Base-by-base conservation (phyloP, 176 grass and related monocot genomes). In the Oryza rufipogon region DNA sequence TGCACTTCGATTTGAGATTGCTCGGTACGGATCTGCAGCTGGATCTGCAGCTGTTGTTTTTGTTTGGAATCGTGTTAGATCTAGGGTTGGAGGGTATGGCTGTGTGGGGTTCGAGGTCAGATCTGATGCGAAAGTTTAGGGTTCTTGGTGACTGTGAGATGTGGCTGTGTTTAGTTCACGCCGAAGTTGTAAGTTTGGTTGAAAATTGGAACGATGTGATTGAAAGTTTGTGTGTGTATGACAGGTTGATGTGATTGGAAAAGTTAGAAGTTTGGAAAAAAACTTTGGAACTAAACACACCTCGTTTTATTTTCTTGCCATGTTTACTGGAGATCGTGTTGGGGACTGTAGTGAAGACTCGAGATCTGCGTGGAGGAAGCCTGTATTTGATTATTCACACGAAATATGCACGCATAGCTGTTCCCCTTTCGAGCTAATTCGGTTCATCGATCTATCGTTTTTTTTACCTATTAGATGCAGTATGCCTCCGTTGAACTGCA, bases 51-150 rank as follows among this genome's bases (percentile, higher is more conserved):
- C 71, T 0, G 1, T 39, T 12, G 25, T 6, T 0, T 45, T 32
- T 32, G 30, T 32, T 32, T 32, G 30, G n/a, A 34, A 44, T 78
- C 74, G 64, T 0, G 36, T 25, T 45, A 69, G 83, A 85, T 85
- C 74, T 77, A 60, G 46, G 4, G 16, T 42, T 60, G 0, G 16
- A 1, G 32, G n/a, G 74, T 2, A 22, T 28, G 65, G n/a, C 66
- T 44, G 11, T 11, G 44, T 46, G 20, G 47, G 64, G 16, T n/a
- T 85, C 64, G 10, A 39, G 48, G n/a, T 26, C 17, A 25, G 83
- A 70, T 78, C 74, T 70, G 64, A 11, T 0, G 33, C 28, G 65
- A 16, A 4, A 9, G 73, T 39, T 20, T 75, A 51, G 72, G 72
- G 30, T 76, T 84, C 14, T 11, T 11, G 4, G 4, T 1, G 28